Conservation (phyloP, 352 stramenopile species). For the Globisporangium alternatum region DNA sequence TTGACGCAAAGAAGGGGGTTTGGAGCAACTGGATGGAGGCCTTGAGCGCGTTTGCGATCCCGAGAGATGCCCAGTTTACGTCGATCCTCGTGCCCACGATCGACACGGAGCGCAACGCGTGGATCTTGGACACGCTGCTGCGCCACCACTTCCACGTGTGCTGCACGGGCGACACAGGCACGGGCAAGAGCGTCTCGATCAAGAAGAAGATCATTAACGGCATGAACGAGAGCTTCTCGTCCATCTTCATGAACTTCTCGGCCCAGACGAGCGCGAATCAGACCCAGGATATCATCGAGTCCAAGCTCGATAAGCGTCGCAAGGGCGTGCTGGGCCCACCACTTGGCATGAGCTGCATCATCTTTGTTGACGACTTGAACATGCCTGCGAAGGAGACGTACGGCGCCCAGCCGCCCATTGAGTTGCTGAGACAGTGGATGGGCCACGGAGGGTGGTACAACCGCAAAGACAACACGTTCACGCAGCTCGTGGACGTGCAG, state of each 20-base stretch:
- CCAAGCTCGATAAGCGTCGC: slow-evolving; percentile 92
- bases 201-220: slow-evolving; percentile 91
- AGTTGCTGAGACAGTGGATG: slow-evolving; percentile 93
- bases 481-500: slow-evolving; percentile 91
- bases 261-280: slow-evolving; percentile 93
- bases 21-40: slow-evolving; percentile 84
- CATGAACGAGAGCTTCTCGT: slow-evolving; percentile 77
- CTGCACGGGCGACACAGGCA: slow-evolving; percentile 91
- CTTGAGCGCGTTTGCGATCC: slow-evolving; percentile 45
- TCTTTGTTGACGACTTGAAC: slow-evolving; percentile 95
- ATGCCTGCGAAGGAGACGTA: slow-evolving; percentile 95
- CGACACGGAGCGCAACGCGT: slow-evolving; percentile 91
- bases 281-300: slow-evolving; percentile 93
- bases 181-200: slow-evolving; percentile 93
- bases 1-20: slow-evolving; percentile 78
- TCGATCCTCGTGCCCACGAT: slow-evolving; percentile 92
- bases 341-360: slow-evolving; percentile 87
- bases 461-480: slow-evolving; percentile 91
- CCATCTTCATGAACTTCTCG: slow-evolving; percentile 92
- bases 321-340: slow-evolving; percentile 91
- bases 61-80: slow-evolving; percentile 76
- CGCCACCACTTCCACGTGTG: slow-evolving; percentile 89
- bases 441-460: slow-evolving; percentile 94
- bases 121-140: slow-evolving; percentile 88
- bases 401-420: slow-evolving; percentile 91